Base-by-base conservation (phyloP, 78 protist species). In the Acrasis kona region DNA sequence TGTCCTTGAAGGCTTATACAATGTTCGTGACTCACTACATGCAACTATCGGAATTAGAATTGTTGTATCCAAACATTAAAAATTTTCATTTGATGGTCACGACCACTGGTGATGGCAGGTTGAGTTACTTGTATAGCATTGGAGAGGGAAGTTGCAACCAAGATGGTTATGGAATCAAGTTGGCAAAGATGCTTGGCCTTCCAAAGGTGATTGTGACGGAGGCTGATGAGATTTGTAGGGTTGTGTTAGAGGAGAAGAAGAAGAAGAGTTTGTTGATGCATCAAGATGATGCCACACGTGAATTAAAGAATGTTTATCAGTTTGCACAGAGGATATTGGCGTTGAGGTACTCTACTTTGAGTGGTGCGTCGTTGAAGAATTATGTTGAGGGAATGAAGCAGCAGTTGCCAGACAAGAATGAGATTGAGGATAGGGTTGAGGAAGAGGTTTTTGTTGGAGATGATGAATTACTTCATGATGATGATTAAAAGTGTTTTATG, bases 1-100 rank as follows among this genome's bases (percentile, higher is more conserved):
- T 3, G 5, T 1, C 37, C 27, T 3, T 1, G 0, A 5, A 5
- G 0, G 37, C 58, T 8, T 70, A 19, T 42, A 8, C 84, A 7
- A 42, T 83, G 6, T 83, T 83, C 29, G 78, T 41, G 8, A 84
- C 87, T 29, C 87, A 83, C 61, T 80, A 31, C 19, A 29, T 19
- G 19, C 19, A 67, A 67, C 19, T 67, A 19, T 30, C 65, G 19
- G 65, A 67, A 19, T 19, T 67, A 19, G 19, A 19, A 67, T 19
- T 19, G 19, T 19, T 67, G 28, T 67, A 67, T 67, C 19, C 71
- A 50, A 50, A 50, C 19, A 19, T 50, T n/a, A 50, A 50, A 50
- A 50, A 50, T 50, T 50, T n/a, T 50, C 61, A 50, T 50, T 50
- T 50, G 19, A 50, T 50, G 61, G 61, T 50, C 34, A 50, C 19